These are phyloP conservation scores for Cystoisospora suis DNA, from an alignment of 169 alveolate genomes.

Conservation along the genomic window DNA sequence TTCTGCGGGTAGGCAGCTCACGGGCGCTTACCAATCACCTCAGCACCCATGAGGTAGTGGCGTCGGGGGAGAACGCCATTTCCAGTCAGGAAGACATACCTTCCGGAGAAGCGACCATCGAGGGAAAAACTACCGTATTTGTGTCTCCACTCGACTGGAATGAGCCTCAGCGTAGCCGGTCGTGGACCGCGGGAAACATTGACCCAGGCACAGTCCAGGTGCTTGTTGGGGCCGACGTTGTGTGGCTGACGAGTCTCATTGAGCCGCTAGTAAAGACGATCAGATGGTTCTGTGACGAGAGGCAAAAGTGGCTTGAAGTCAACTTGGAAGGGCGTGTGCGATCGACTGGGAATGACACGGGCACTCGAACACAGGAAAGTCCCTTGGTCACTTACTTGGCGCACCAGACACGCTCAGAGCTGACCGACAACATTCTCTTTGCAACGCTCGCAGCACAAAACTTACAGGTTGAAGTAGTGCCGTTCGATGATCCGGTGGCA, in stretches of 20 bases:
- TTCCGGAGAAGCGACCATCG: background rate
- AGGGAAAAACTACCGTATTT: background rate
- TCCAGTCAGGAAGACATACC: too few relatives aligned
- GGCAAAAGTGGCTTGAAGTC: background rate
- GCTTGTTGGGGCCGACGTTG: conserved; percentile 19
- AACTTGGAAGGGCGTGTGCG: too few relatives aligned
- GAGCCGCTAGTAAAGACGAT: background rate
- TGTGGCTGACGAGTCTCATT: background rate
- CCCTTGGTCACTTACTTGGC: background rate
- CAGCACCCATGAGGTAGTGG: background rate
- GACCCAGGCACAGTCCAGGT: background rate
- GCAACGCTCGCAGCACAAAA: background rate
- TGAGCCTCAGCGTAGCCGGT: background rate
- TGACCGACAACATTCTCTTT: background rate
- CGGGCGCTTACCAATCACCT: background rate
- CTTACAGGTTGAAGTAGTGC: background rate
- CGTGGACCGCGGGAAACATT: background rate
- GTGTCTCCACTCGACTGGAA: conserved; percentile 13
- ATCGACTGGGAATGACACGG: background rate
- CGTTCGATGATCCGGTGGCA: conserved; percentile 8
- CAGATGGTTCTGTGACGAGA: background rate
- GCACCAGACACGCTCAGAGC: conserved; percentile 1
- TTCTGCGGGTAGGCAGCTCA: too few relatives aligned
- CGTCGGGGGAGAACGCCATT: too few relatives aligned
- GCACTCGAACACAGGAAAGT: background rate